Evolutionary conservation across 1,284 basidiomycete genomes (phyloP), one percentile per base, ranked within the genome.

Genomic region (Apiotrichum montevideense): DNA sequence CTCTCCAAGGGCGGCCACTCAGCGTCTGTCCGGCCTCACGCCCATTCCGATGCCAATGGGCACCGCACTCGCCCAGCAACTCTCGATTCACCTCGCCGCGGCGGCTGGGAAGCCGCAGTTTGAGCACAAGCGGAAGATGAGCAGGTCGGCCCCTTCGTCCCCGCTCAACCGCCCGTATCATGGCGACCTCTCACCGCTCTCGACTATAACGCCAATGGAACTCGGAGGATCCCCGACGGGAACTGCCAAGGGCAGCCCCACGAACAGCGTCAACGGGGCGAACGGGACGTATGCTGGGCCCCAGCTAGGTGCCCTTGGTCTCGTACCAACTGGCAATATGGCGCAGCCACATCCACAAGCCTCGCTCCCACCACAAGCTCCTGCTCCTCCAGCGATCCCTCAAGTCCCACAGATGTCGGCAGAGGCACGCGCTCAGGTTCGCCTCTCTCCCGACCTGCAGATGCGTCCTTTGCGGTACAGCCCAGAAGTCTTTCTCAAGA

Each of bases 121-220:
- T 9, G 9, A 39, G 9, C 35, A 39, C 32, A 8, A 11, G 6
- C 46, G 46, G 15, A 35, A 4, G 15, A 14, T 54, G 46, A 48
- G 46, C 32, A 37, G 45, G 6, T 56, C 54, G 10, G 61, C 61
- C 0, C 61, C 61, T 9, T 49, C 57, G 29, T 54, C 50, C 6
- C 61, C 61, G 0, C 48, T 54, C 35, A 13, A 39, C 15, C 44
- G 58, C 4, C 47, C 58, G 3, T 34, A 35, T 2, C 9, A 13
- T 11, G 21, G 44, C 15, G 52, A 56, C 9, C 51, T 59, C 35
- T 32, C 55, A 3, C 57, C 61, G 13, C 41, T 62, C n/a, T 55
- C 49, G 14, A 57, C 55, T 9, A 62, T 62, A 14, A 33, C 52
- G 3, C 37, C 59, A 3, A 55, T 61, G 6, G 59, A 61, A 42